A percentile compares a stretch with the other conserved stretches of the same genome.
phyloP scores from a whole-genome alignment of 495 filamentous ascomycete genomes.

The Penicillium riverlandense region DNA sequence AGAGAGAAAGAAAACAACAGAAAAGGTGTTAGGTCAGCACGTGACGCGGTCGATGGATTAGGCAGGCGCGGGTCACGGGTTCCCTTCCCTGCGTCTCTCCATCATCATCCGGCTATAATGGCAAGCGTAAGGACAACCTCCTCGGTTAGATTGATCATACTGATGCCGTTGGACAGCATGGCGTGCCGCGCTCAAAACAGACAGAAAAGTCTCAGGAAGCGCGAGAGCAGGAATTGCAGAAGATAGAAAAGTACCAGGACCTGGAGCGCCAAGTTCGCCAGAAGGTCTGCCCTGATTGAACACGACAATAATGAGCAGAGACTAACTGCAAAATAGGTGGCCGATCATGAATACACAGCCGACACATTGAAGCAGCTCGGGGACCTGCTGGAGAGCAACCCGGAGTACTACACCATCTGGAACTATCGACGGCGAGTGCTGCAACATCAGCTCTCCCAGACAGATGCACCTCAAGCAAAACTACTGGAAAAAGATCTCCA shows the following conservation, averaged over 20 bases:
- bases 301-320: background rate
- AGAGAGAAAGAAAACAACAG: too few relatives aligned
- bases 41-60: too few relatives aligned
- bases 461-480: constrained; percentile 24
- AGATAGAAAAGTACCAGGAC: constrained; percentile 70
- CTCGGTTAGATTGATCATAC: too few relatives aligned
- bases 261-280: constrained; percentile 59
- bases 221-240: constrained; percentile 59
- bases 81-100: background rate
- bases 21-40: too few relatives aligned
- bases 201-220: constrained; percentile 55
- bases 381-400: constrained; percentile 76
- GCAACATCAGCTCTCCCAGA: constrained; percentile 36
- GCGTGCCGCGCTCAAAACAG: constrained; percentile 57
- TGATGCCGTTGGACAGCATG: constrained; percentile 51
- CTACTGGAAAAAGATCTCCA: constrained; percentile 62
- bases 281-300: constrained; percentile 34
- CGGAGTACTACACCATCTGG: constrained; percentile 98
- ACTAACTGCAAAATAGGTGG: constrained; percentile 34
- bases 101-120: constrained; percentile 19
- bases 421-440: constrained; percentile 76
- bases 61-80: too few relatives aligned
- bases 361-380: constrained; percentile 70
- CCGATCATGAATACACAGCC: constrained; percentile 50
- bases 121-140: constrained; percentile 35